These are phyloP conservation scores for Knufia petricola DNA, from an alignment of 2,329 filamentous ascomycete genomes.

Conservation along the genomic window DNA sequence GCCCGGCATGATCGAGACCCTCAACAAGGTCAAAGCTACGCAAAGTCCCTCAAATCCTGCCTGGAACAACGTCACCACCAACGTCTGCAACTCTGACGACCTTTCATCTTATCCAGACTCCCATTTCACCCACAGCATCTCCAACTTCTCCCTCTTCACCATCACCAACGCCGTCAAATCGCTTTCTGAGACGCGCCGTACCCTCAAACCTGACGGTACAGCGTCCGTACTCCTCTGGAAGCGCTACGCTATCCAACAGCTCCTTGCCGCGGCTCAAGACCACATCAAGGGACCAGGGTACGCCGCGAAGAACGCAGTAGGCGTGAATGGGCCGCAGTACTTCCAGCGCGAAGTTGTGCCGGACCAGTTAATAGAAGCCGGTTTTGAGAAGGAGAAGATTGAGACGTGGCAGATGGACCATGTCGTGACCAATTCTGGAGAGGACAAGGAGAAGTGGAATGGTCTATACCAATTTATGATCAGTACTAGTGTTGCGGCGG, in stretches of 20 bases:
- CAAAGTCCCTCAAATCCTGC: not conserved
- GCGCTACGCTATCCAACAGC: not conserved
- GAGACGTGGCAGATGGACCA: conserved; percentile 3
- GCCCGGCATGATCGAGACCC: conserved; percentile 16
- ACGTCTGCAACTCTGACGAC: conserved; percentile 1
- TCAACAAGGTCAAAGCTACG: not conserved
- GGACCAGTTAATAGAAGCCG: conserved; percentile 3
- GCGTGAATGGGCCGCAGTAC: conserved; percentile 7
- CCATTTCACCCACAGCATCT: conserved; percentile 9
- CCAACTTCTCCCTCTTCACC: conserved; percentile 13
- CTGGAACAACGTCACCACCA: not conserved
- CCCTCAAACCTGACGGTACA: conserved; percentile 35
- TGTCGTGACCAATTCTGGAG: not conserved
- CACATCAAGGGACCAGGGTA: conserved; percentile 4
- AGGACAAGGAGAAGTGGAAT: conserved; percentile 1
- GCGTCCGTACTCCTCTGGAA: conserved; percentile 5
- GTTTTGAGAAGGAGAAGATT: not conserved
- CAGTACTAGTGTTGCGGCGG: not conserved
- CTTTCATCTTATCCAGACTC: not conserved
- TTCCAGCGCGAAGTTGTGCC: conserved; percentile 1
- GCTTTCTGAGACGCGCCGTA: conserved; percentile 23
- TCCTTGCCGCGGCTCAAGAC: conserved; percentile 8
- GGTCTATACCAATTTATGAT: conserved; percentile 7
- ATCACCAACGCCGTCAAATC: conserved; percentile 9
- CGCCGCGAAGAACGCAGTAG: not conserved